Evolutionary conservation across 164 flowering plant genomes (phyloP).

Genomic region (Macadamia tetraphylla): DNA sequence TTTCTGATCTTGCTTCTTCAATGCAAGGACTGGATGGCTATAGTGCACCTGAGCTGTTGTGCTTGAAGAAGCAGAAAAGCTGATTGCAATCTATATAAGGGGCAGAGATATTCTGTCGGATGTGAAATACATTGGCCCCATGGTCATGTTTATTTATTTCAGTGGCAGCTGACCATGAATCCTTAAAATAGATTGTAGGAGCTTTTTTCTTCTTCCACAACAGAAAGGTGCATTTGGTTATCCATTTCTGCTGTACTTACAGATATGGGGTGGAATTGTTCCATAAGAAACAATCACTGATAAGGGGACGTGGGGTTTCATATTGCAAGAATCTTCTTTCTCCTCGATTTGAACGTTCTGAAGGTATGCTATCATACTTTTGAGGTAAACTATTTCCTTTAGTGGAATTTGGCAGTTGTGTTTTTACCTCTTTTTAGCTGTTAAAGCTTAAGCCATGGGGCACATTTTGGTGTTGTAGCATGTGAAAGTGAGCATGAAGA

Average conservation of each 20-base stretch:
- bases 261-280: constrained; percentile 92
- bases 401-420: constrained; percentile 1
- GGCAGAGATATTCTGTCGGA: constrained; percentile 21
- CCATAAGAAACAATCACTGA: constrained; percentile 75
- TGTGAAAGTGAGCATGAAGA: constrained; percentile 72
- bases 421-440: neutral
- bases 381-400: neutral
- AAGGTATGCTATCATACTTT: constrained; percentile 36
- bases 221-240: constrained; percentile 45
- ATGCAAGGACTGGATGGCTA: constrained; percentile 34
- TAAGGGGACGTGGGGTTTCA: constrained; percentile 96
- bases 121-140: constrained; percentile 9
- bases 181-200: constrained; percentile 28
- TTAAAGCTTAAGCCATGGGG: neutral
- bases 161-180: constrained; percentile 23
- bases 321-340: constrained; percentile 96
- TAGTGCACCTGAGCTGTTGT: constrained; percentile 44
- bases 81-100: constrained; percentile 24
- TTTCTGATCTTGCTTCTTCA: constrained; percentile 12
- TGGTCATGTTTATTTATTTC: constrained; percentile 6
- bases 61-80: constrained; percentile 33
- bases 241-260: constrained; percentile 26
- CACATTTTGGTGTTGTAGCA: constrained; percentile 25
- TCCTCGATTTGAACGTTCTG: constrained; percentile 93
- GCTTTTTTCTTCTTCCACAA: constrained; percentile 45